Conservation (phyloP, 306 rosid species). For the Fragaria nilgerrensis region DNA sequence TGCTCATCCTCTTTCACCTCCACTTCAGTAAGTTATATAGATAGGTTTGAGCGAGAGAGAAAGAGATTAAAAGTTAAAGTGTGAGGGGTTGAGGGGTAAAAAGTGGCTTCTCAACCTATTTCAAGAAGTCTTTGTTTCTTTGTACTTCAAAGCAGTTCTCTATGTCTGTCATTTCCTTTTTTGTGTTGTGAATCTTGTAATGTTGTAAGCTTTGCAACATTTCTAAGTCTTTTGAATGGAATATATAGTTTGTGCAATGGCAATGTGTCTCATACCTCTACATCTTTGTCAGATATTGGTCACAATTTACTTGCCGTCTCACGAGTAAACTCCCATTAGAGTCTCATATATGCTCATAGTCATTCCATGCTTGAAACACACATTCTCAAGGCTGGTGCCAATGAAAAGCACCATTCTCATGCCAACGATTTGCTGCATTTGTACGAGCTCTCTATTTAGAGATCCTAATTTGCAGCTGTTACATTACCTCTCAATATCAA, state of each 20-base stretch:
- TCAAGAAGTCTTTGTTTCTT: slow-evolving; percentile 34
- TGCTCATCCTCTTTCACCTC: slow-evolving; percentile 99
- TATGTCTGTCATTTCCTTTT: slow-evolving; percentile 30
- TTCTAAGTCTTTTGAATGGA: slow-evolving; percentile 28
- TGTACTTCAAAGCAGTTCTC: slow-evolving; percentile 43
- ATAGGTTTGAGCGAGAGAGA: slow-evolving; percentile 33
- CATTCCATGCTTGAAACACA: not conserved
- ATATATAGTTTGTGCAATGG: slow-evolving; percentile 41
- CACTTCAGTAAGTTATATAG: slow-evolving; percentile 59
- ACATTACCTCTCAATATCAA: not conserved
- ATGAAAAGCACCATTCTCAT: too few relatives aligned
- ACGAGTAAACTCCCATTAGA: not conserved
- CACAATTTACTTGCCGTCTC: not conserved
- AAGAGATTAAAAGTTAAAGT: slow-evolving; percentile 13
- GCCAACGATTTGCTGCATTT: not conserved
- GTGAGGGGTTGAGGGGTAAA: slow-evolving; percentile 36
- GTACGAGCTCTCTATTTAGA: not conserved
- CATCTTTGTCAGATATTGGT: not conserved
- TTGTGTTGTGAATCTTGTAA: slow-evolving; percentile 55
- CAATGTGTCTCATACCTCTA: not conserved
- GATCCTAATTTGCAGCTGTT: not conserved
- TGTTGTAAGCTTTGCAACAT: slow-evolving; percentile 74
- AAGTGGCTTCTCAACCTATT: slow-evolving; percentile 49
- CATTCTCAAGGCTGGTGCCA: too few relatives aligned
- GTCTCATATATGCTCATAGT: not conserved